phyloP scores from a whole-genome alignment of 768 basidiomycete species.

The Termitomyces sp. region DNA sequence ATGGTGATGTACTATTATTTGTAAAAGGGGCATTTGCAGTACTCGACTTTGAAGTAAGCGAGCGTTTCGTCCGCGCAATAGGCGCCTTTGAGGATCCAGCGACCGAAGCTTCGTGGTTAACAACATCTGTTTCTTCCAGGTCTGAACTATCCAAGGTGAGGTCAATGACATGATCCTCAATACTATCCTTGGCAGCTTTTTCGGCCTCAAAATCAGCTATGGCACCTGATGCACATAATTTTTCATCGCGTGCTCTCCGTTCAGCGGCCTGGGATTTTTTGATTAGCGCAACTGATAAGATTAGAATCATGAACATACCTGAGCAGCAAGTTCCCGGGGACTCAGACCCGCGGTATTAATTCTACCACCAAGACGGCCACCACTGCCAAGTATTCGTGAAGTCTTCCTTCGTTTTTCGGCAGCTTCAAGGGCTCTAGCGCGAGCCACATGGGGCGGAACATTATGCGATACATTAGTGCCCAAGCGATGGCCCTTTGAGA shows the following conservation, averaged over 20 bases:
- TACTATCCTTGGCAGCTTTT: constrained; percentile 65
- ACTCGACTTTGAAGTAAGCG: constrained; percentile 3
- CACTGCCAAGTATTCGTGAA: constrained; percentile 38
- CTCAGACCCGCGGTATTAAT: constrained; percentile 35
- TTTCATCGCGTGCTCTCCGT: constrained; percentile 65
- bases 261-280: constrained; percentile 69
- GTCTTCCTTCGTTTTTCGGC: constrained; percentile 66
- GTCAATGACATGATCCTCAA: constrained; percentile 54
- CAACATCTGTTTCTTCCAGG: constrained; percentile 29
- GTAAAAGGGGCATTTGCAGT: background rate
- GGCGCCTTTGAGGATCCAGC: constrained; percentile 19
- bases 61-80: constrained; percentile 7
- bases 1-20: background rate
- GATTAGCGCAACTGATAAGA: background rate
- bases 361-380: constrained; percentile 53
- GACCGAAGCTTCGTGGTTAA: constrained; percentile 10
- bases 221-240: constrained; percentile 62
- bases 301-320: constrained; percentile 27
- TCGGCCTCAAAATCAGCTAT: constrained; percentile 54
- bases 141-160: constrained; percentile 39
- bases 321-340: constrained; percentile 68
- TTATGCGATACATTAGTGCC: constrained; percentile 66
- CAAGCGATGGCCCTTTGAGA: constrained; percentile 62
- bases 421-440: constrained; percentile 65
- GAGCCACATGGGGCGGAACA: constrained; percentile 58